Evolutionary conservation across 2,329 filamentous ascomycete species (phyloP), one percentile per base, ranked within the genome.

Genomic region (Colletotrichum lupini): DNA sequence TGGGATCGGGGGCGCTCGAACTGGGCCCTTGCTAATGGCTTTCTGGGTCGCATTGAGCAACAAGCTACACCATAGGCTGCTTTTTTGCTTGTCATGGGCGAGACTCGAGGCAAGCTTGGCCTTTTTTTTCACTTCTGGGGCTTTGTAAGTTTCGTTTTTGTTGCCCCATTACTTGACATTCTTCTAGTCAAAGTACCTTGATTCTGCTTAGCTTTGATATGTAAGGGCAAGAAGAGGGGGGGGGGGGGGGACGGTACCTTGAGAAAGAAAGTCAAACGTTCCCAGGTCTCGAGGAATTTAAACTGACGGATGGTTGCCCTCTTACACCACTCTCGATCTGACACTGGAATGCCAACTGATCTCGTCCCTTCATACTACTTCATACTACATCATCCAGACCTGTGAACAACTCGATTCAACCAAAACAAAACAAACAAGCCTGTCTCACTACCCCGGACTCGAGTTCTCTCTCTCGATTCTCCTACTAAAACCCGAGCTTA

Each of bases 401-500:
- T 26, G 7, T 37, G 22, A 22, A 7, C 3, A 32, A 26, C 30
- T 69, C 59, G 46, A 19, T 12, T 59, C n/a, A 26, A 65, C 46
- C 22, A 49, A 53, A 56, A 56, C 58, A 58, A 72, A 65, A 56
- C 35, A 65, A 73, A 73, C 28, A 72, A 69, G 35, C 11, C 26
- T 71, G 52, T 64, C 66, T 69, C 58, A 62, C 49, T 70, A 70
- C 58, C 59, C 59, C 59, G 6, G 42, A 30, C 24, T 70, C 4
- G 46, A 37, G 28, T 12, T 37, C 14, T 35, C 35, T 56, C 42
- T 42, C 55, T 56, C n/a, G 11, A 49, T 37, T 28, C 46, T 26
- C 46, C 19, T 49, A 19, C 19, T 9, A 49, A 49, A 49, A 49
- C 12, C 32, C 19, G 6, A 49, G 42, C 42, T 49, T 49, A 49